Conservation (phyloP, 176 grass and related monocot species). For the Oryza australiensis region DNA sequence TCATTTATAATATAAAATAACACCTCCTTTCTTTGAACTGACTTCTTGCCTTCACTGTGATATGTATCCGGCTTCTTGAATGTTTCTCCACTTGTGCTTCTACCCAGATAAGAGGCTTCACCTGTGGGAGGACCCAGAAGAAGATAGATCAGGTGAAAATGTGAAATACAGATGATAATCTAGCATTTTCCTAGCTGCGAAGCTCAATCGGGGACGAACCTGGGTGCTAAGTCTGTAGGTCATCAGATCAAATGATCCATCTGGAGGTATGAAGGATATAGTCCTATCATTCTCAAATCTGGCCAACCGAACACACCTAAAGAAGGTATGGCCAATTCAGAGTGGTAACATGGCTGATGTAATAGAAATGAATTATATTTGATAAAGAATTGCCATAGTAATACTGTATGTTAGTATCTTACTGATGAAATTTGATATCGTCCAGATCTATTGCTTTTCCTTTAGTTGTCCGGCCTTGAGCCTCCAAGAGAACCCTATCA, state of each 20-base stretch:
- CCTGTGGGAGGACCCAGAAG: constrained; percentile 35
- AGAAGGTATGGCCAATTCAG: constrained; percentile 19
- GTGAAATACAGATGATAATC: background rate
- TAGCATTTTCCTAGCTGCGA: background rate
- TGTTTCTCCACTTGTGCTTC: constrained; percentile 98
- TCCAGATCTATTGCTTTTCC: constrained; percentile 97
- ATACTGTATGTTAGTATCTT: constrained; percentile 58
- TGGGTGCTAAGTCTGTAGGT: constrained; percentile 97
- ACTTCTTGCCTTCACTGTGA: constrained; percentile 93
- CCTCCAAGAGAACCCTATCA: constrained; percentile 93
- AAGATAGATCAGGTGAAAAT: background rate
- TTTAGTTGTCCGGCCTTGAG: constrained; percentile 93
- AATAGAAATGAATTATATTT: background rate
- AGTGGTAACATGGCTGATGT: background rate
- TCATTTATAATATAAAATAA: constrained; percentile 18
- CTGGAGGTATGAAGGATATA: constrained; percentile 96
- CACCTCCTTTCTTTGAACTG: constrained; percentile 99
- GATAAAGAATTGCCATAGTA: background rate
- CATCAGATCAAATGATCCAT: constrained; percentile 96
- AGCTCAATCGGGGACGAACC: constrained; percentile 34
- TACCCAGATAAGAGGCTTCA: constrained; percentile 98
- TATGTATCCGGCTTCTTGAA: constrained; percentile 95
- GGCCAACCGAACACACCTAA: constrained; percentile 90
- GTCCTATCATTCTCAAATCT: constrained; percentile 99
- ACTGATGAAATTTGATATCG: constrained; percentile 99